Evolutionary conservation across 768 basidiomycete genomes (phyloP), one percentile per base, ranked within the genome.

Genomic region (Phanerochaete sordida): DNA sequence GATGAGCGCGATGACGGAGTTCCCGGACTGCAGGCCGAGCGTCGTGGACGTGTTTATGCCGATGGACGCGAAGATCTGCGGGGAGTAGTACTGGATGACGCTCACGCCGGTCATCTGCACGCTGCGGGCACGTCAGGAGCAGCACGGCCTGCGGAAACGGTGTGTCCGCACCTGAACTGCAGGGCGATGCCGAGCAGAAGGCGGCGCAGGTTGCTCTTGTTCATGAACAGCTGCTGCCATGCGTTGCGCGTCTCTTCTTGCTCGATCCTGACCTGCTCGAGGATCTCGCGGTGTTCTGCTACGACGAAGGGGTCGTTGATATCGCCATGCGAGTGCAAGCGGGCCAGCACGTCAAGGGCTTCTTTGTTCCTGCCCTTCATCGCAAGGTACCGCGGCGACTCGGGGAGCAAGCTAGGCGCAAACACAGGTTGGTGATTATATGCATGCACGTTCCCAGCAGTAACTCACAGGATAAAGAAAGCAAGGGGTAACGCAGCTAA

Each of bases 41-140:
- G 80, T 77, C 11, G 65, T 66, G 21, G 66, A 67, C 3, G 68
- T 67, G 53, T 66, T 62, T 51, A 71, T 71, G 19, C 59, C 46
- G 31, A 51, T 58, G n/a, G 51, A 53, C 33, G 60, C 60, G 26
- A 64, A 61, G 46, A 66, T 68, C 35, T 65, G 68, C 54, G 59
- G 63, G 5, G 56, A 62, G 59, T 67, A 67, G 57, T 61, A 67
- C 52, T 67, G 66, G 47, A 86, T 82, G 39, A 79, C 81, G 52
- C 56, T 84, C 76, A 70, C 79, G 68, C 80, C 84, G 9, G 84
- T 86, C 81, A 84, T 84, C 64, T 86, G 84, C 9, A 84, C 81
- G 8, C 66, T 84, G 80, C 1, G 81, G 69, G 44, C 80, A 74
- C 76, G 56, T 57, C 39, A 43, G 39, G 19, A 43, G 60, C 75